Percentiles rank a stretch among this genome's conserved stretches.
These are phyloP conservation scores for Puccinia novopanici DNA, from an alignment of 1,284 basidiomycete species.

Conservation along the genomic window DNA sequence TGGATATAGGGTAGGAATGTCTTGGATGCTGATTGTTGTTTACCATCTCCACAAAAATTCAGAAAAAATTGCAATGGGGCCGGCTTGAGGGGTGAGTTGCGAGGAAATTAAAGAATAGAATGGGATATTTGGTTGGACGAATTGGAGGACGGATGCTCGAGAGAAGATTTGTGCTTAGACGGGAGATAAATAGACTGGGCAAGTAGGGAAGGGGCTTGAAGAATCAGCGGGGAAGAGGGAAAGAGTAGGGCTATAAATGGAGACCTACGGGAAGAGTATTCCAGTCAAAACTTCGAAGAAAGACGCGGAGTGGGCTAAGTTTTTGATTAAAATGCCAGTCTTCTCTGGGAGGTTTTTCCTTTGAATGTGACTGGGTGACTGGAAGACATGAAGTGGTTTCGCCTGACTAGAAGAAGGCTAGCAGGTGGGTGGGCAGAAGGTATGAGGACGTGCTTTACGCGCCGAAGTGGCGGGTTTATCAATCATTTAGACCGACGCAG, in stretches of 20 bases:
- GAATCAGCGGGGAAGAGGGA: neutral
- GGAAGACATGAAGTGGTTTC: neutral
- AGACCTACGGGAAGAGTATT: neutral
- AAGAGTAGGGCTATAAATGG: neutral
- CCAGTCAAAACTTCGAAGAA: neutral
- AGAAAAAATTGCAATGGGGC: too few species aligned
- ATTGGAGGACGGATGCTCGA: neutral
- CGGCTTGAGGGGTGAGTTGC: neutral
- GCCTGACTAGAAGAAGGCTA: neutral
- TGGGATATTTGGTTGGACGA: neutral
- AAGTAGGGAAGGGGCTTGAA: neutral
- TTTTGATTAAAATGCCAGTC: conserved; percentile 1
- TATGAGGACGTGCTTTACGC: conserved; percentile 2
- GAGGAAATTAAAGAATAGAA: neutral
- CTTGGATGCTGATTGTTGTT: neutral
- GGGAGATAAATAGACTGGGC: neutral
- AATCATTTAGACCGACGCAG: conserved; percentile 17
- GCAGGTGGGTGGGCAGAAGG: conserved; percentile 2
- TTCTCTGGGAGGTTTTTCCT: neutral
- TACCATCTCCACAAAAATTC: neutral
- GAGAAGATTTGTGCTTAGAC: neutral
- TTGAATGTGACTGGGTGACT: neutral
- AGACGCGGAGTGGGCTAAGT: conserved; percentile 17
- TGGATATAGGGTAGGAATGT: neutral
- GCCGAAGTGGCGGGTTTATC: conserved; percentile 6